Conservation (phyloP, 306 rosid genomes). For the Prunus fruticosa region DNA sequence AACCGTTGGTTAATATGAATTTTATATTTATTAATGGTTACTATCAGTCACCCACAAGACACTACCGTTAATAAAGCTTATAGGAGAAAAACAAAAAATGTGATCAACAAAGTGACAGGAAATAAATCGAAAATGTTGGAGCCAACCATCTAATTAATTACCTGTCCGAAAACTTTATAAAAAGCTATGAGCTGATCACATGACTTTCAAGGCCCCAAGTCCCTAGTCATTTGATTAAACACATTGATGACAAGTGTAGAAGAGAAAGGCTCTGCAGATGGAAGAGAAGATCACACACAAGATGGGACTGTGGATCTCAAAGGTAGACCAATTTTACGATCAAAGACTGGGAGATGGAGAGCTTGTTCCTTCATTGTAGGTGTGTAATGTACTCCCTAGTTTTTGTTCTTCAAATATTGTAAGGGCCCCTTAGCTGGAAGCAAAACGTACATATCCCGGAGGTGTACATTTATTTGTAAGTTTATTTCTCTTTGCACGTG, state of each 20-base stretch:
- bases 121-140: neutral
- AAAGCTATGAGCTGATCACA: neutral
- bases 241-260: conserved; percentile 1
- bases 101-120: neutral
- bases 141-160: neutral
- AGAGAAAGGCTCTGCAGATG: conserved; percentile 12
- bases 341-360: conserved; percentile 32
- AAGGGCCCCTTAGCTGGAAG: neutral
- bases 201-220: conserved; percentile 1
- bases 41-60: neutral
- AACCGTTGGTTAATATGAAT: no score
- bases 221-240: neutral
- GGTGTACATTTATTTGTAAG: neutral
- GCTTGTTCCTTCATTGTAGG: conserved; percentile 38
- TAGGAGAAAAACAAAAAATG: neutral
- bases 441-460: neutral
- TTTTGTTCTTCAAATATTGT: neutral
- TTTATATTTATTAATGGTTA: no score
- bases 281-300: conserved; percentile 19
- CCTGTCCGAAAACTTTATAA: neutral
- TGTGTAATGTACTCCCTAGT: neutral
- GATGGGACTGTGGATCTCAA: conserved; percentile 35
- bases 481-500: neutral
- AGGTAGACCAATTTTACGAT: conserved; percentile 30
- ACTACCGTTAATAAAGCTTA: neutral